Evolutionary conservation across 2,329 filamentous ascomycete genomes (phyloP), one percentile per base, ranked within the genome.

Genomic region (Alternaria incomplexa): DNA sequence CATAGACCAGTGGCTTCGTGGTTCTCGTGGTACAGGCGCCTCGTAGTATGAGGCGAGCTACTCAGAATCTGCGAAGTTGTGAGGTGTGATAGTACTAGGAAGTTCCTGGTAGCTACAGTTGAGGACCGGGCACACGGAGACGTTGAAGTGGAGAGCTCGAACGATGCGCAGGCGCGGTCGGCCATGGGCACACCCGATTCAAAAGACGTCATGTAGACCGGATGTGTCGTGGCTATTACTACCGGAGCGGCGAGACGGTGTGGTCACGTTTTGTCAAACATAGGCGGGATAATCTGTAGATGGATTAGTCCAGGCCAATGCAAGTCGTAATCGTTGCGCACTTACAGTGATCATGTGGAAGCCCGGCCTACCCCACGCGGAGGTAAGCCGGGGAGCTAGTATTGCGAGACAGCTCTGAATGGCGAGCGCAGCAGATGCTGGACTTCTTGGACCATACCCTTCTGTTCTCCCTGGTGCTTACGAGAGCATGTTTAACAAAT

Each of bases 371-470:
- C 61, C 60, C 44, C 61, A 22, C 0, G 4, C 12, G 23, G 20
- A 58, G 48, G 58, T 64, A 70, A 62, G 55, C 65, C 69, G 67
- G 70, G 56, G 52, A 46, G 60, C 67, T 71, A 32, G 51, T 62
- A 62, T 62, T 62, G 36, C 30, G 47, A 61, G 20, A 40, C 13
- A 52, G 20, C 13, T 52, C 48, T n/a, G 4, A 32, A 40, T 36
- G 13, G 48, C 20, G 22, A 51, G 26, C 30, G 48, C 30, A 36
- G 48, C 48, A 23, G 17, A 26, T 47, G 23, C 45, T 20, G 45
- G 12, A n/a, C 48, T 22, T 28, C 30, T 28, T 52, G 25, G 6
- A 17, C 28, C 17, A 58, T 28, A 15, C 22, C 20, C 43, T 23
- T 53, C 26, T 26, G 40, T 26, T 28, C 40, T 46, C n/a, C 43